phyloP scores from a whole-genome alignment of 805 yeast species.

The Metschnikowia vanudenii region DNA sequence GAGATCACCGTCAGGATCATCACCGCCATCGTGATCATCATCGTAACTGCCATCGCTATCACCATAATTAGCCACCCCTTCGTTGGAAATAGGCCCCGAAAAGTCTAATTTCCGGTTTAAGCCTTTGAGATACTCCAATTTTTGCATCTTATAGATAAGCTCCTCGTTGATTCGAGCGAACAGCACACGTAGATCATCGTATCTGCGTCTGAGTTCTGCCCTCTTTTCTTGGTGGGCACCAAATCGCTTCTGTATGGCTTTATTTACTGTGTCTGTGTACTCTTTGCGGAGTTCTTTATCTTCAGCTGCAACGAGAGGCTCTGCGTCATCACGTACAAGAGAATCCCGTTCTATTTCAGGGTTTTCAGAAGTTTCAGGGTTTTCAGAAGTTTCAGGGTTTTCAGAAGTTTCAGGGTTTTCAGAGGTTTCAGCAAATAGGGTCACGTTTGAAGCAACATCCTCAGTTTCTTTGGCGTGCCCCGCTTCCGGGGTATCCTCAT shows the following conservation, averaged over 20 bases:
- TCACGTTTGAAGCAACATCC: too few species aligned
- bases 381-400: not conserved
- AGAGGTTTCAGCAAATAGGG: too few species aligned
- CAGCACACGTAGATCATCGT: constrained; percentile 11
- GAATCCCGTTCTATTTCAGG: not conserved
- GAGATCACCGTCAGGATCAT: not conserved
- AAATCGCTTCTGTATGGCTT: constrained; percentile 1
- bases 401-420: not conserved
- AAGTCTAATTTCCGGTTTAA: constrained; percentile 14
- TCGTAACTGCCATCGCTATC: constrained; percentile 25
- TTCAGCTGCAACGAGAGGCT: constrained; percentile 9
- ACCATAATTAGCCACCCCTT: not conserved
- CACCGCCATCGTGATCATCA: not conserved
- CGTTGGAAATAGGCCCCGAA: not conserved
- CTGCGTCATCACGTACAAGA: constrained; percentile 24
- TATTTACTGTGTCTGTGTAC: not conserved
- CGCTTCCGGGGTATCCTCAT: constrained; percentile 1
- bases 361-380: not conserved
- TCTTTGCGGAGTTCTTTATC: constrained; percentile 2
- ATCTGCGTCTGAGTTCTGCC: constrained; percentile 9
- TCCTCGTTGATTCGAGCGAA: constrained; percentile 18
- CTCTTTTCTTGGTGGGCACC: not conserved
- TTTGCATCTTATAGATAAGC: constrained; percentile 29
- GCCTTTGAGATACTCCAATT: constrained; percentile 27
- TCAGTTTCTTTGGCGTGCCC: too few species aligned